Conservation (phyloP, 768 basidiomycete genomes). For the Suillus tomentosus region DNA sequence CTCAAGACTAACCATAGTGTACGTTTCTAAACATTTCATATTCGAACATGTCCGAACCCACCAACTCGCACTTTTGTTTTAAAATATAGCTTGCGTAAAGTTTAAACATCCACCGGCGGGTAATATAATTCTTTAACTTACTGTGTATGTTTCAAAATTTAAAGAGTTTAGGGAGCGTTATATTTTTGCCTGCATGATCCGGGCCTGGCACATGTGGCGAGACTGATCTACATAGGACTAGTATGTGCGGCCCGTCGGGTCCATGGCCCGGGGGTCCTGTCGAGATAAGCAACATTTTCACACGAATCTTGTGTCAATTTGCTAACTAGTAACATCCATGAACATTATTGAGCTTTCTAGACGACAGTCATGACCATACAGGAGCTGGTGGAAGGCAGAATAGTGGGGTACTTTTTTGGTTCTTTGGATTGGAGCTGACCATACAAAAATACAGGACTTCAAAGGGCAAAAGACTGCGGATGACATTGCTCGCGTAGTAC, state of each 20-base stretch:
- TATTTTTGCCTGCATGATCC: constrained; percentile 1
- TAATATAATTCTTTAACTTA: background rate
- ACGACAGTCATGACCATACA: constrained; percentile 27
- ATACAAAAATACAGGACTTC: constrained; percentile 26
- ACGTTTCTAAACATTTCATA: too few species aligned
- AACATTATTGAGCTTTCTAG: background rate
- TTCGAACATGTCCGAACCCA: too few species aligned
- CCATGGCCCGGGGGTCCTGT: too few species aligned
- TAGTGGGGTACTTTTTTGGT: constrained; percentile 19
- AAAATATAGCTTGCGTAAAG: too few species aligned
- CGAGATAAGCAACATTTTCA: background rate
- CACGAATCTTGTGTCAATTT: constrained; percentile 1
- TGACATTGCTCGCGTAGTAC: constrained; percentile 23
- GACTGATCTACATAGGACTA: too few species aligned
- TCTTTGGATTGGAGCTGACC: constrained; percentile 3
- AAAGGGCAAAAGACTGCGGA: constrained; percentile 32
- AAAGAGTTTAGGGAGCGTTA: background rate
- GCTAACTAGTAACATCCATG: too few species aligned
- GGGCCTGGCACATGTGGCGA: background rate
- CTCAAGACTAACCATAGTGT: too few species aligned
- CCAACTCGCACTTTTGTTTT: too few species aligned
- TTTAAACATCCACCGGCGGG: too few species aligned
- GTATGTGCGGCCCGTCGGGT: too few species aligned
- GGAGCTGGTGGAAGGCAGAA: constrained; percentile 33
- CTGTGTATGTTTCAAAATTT: background rate